Evolutionary conservation across 371 early-diverging fungal species (phyloP).

Genomic region (Circinella umbellata): DNA sequence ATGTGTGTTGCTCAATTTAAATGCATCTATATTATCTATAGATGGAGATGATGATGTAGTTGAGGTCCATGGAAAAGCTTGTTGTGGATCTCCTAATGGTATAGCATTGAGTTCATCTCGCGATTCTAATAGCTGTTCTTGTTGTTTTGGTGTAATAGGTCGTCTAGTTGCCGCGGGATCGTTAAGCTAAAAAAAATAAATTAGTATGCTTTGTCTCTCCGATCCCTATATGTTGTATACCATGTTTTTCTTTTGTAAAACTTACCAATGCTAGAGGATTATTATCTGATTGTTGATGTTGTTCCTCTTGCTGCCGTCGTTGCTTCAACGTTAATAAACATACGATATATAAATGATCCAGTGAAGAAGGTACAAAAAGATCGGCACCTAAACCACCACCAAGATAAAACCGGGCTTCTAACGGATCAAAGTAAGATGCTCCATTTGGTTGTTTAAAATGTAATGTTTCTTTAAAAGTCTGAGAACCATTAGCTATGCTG

Average conservation of each 20-base stretch:
- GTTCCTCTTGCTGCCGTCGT: background rate
- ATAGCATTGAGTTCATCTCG: background rate
- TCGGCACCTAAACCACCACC: conserved; percentile 70
- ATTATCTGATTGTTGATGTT: background rate
- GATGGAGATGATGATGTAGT: background rate
- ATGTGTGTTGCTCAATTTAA: background rate
- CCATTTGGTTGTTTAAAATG: conserved; percentile 9
- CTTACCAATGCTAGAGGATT: background rate
- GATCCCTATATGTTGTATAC: too few relatives aligned
- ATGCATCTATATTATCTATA: background rate
- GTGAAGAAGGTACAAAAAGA: conserved; percentile 33
- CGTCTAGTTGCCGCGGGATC: background rate
- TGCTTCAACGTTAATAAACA: conserved; percentile 17
- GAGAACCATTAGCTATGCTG: conserved; percentile 24
- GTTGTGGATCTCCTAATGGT: background rate
- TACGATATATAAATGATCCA: conserved; percentile 44
- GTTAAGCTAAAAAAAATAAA: background rate
- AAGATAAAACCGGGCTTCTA: conserved; percentile 44
- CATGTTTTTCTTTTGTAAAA: background rate
- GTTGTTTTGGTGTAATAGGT: conserved; percentile 4
- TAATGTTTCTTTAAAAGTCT: conserved; percentile 20
- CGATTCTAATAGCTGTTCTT: background rate
- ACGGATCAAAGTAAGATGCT: conserved; percentile 2
- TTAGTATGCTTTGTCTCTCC: too few relatives aligned
- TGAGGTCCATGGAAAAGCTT: conserved; percentile 1